phyloP scores from a whole-genome alignment of 768 basidiomycete genomes.

The Hericium coralloides region DNA sequence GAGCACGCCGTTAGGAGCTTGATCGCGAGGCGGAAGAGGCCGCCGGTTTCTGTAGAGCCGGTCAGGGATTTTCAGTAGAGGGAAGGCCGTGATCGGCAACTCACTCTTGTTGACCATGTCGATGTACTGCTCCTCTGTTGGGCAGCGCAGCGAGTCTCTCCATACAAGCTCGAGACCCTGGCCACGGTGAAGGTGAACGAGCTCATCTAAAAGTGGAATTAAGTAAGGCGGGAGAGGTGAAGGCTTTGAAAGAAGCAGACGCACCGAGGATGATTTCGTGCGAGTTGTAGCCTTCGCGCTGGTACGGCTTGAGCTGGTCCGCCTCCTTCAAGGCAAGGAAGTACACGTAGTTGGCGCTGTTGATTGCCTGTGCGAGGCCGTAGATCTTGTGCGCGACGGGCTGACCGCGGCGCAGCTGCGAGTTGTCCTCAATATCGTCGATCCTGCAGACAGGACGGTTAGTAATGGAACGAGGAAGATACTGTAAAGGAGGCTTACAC shows the following conservation, averaged over 20 bases:
- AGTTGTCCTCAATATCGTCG: slow-evolving; percentile 92
- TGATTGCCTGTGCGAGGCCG: slow-evolving; percentile 93
- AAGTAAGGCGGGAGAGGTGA: not conserved
- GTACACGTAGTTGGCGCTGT: slow-evolving; percentile 94
- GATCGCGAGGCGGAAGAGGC: slow-evolving; percentile 83
- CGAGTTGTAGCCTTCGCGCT: not conserved
- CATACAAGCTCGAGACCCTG: slow-evolving; percentile 94
- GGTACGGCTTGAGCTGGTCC: slow-evolving; percentile 34
- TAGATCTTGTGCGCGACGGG: slow-evolving; percentile 95
- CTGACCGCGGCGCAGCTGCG: slow-evolving; percentile 74
- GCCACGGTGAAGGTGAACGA: slow-evolving; percentile 65
- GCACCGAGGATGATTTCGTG: not conserved
- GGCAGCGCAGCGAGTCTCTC: slow-evolving; percentile 86
- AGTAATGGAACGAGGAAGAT: not conserved
- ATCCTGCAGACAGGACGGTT: slow-evolving; percentile 39
- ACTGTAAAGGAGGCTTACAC: slow-evolving; percentile 42
- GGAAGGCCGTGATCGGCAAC: not conserved
- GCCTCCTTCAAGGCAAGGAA: slow-evolving; percentile 90
- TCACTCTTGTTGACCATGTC: slow-evolving; percentile 94
- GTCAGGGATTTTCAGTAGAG: not conserved
- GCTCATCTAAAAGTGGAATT: slow-evolving; percentile 13
- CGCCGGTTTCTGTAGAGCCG: slow-evolving; percentile 75
- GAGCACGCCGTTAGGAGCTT: slow-evolving; percentile 95
- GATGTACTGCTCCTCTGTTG: slow-evolving; percentile 91
- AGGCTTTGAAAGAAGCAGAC: not conserved